phyloP scores from a whole-genome alignment of 305 asterid species.

The Solanum hybrid region DNA sequence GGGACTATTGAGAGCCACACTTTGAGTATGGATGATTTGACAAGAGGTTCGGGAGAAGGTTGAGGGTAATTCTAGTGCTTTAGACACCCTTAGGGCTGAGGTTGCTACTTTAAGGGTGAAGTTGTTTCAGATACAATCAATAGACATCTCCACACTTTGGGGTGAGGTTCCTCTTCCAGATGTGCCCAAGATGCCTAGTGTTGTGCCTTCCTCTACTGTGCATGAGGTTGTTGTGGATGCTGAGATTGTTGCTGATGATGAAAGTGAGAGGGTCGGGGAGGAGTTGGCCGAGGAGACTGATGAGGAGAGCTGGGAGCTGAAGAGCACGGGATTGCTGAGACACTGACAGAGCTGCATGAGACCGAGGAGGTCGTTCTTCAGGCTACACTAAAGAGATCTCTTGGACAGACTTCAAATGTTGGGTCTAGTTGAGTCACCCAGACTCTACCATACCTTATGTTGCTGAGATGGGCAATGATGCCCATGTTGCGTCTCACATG shows the following conservation, averaged over 20 bases:
- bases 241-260: background rate
- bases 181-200: background rate
- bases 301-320: too few species aligned
- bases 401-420: background rate
- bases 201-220: background rate
- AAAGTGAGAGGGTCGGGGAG: background rate
- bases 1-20: background rate
- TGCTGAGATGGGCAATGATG: background rate
- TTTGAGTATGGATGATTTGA: background rate
- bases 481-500: background rate
- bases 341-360: background rate
- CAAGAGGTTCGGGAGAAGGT: background rate
- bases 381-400: background rate
- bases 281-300: background rate
- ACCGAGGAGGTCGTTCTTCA: background rate
- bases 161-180: background rate
- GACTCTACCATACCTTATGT: background rate
- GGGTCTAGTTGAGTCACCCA: background rate
- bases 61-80: background rate
- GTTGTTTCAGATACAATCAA: background rate
- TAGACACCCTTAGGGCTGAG: background rate
- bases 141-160: background rate
- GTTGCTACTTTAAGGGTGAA: background rate
- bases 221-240: background rate
- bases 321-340: background rate